These are phyloP conservation scores for Starmerella asiatica DNA, from an alignment of 805 yeast species.

Conservation along the genomic window DNA sequence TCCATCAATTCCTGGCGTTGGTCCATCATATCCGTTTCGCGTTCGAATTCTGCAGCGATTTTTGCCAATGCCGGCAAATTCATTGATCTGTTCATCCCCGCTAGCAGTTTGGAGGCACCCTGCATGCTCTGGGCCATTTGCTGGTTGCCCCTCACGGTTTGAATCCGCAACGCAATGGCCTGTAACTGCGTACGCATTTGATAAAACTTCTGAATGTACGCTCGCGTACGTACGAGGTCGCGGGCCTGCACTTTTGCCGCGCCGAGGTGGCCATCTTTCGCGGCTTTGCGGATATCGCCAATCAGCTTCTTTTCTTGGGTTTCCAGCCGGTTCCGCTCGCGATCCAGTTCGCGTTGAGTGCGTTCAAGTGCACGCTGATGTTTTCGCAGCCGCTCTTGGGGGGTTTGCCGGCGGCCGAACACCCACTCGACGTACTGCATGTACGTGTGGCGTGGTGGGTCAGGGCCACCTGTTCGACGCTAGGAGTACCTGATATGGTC, in stretches of 20 bases:
- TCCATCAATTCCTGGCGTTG: constrained; percentile 98
- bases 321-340: constrained; percentile 78
- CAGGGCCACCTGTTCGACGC: too few species aligned
- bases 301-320: constrained; percentile 82
- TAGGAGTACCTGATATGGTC: too few species aligned
- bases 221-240: constrained; percentile 80
- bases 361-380: constrained; percentile 91
- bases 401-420: constrained; percentile 84
- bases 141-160: constrained; percentile 81
- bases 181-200: constrained; percentile 90
- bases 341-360: constrained; percentile 81
- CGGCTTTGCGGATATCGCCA: constrained; percentile 77
- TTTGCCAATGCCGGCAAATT: constrained; percentile 77
- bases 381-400: constrained; percentile 87
- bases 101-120: constrained; percentile 75
- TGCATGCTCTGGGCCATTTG: constrained; percentile 93
- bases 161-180: constrained; percentile 83
- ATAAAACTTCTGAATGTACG: constrained; percentile 72
- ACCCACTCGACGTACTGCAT: constrained; percentile 83
- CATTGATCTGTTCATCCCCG: constrained; percentile 81
- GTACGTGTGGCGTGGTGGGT: too few species aligned
- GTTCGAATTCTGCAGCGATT: constrained; percentile 90
- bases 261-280: constrained; percentile 75
- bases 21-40: constrained; percentile 91
- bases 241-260: constrained; percentile 93